Evolutionary conservation across 257 asterid genomes (phyloP), one percentile per base, ranked within the genome.

Genomic region (Euphrasia confusa): DNA sequence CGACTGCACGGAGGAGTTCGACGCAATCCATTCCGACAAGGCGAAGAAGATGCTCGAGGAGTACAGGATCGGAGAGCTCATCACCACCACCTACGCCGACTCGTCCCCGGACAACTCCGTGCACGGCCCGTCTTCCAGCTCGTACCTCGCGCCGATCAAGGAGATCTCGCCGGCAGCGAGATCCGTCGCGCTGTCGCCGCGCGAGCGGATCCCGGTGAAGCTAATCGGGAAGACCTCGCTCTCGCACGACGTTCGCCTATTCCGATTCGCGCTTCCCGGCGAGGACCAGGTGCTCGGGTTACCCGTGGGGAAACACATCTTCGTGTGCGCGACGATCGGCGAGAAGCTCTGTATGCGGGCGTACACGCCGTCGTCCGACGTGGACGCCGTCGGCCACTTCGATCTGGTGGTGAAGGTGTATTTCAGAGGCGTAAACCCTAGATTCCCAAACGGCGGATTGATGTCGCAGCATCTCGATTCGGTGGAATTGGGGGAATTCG

Each of bases 261-360:
- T 92, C 71, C 80, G 90, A 1, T 89, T 86, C 9, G 89, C 92
- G 0, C 21, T 92, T 32, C 97, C 98, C 0, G 58, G 72, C 1
- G 88, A 83, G 0, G 97, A 89, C 2, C 94, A 84, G 24, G 82
- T 83, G 4, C 66, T 92, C 1, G 98, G 98, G 0, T 32, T 92
- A 7, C 88, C 98, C 0, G 88, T 89, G 0, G 98, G 98, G 0
- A 92, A 92, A 21, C 98, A 92, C 81, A 72, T 92, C 2, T 86
- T 89, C 65, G 60, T 92, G 2, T 92, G 90, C 56, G 95, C 97
- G 30, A 61, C 71, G 6, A 21, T 86, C 0, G 80, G 81, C 33
- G 91, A 75, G 0, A 92, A 92, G 80, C 84, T 86, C 5, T 92
- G 98, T 69, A 86, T 92, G 95, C 77, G 98, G 7, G 98, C 98